These are phyloP conservation scores for Boletus subluridellus DNA, from an alignment of 1,284 basidiomycete genomes.

Conservation along the genomic window DNA sequence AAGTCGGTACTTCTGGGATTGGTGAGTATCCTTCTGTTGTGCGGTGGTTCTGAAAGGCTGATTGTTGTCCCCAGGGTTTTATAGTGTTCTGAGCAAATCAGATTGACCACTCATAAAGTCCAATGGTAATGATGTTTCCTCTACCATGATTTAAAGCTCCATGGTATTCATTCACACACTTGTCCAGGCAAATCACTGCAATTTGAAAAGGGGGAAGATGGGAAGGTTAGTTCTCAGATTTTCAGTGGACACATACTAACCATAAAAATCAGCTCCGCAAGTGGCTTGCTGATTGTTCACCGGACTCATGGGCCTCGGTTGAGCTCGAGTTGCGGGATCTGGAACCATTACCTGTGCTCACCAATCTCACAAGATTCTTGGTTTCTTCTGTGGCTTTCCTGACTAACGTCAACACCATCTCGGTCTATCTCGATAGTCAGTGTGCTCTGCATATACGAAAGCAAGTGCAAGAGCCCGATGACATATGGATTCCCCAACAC, in stretches of 20 bases:
- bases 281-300: slow-evolving; percentile 55
- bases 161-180: background rate
- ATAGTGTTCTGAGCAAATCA: no score
- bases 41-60: background rate
- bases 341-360: slow-evolving; percentile 49
- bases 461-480: no score
- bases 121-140: no score
- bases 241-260: slow-evolving; percentile 38
- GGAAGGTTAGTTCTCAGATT: slow-evolving; percentile 1
- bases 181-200: slow-evolving; percentile 17
- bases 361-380: background rate
- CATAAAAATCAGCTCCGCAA: slow-evolving; percentile 2
- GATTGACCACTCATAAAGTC: no score
- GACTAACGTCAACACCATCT: background rate
- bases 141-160: no score
- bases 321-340: slow-evolving; percentile 55
- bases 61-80: no score
- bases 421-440: background rate
- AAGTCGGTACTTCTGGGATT: slow-evolving; percentile 60
- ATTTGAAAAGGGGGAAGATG: slow-evolving; percentile 79
- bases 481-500: background rate
- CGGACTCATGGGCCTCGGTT: slow-evolving; percentile 37
- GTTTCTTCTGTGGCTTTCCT: background rate
- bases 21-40: slow-evolving; percentile 44
- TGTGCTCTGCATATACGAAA: background rate